phyloP scores from a whole-genome alignment of 176 grass and related monocot genomes.

The Melocanna baccifera region DNA sequence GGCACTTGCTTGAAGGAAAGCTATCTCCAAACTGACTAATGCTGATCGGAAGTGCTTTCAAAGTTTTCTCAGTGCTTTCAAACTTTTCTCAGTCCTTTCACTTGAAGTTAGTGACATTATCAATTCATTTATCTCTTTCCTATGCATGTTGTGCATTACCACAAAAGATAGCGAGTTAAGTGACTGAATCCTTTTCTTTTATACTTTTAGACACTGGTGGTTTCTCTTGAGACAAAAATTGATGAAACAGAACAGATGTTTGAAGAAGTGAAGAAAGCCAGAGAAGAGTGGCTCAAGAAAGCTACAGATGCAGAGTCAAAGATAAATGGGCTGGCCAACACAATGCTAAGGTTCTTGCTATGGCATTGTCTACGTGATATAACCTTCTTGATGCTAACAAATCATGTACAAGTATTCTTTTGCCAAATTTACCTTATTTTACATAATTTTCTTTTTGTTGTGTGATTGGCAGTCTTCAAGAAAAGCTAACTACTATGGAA shows the following conservation, averaged over 20 bases:
- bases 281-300: conserved; percentile 72
- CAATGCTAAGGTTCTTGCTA: conserved; percentile 70
- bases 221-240: conserved; percentile 81
- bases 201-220: conserved; percentile 57
- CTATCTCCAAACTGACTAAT: not conserved
- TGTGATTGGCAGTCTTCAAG: conserved; percentile 59
- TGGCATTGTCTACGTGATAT: conserved; percentile 15
- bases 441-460: not conserved
- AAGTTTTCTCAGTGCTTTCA: not conserved
- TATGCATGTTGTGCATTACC: not conserved
- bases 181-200: conserved; percentile 30
- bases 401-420: not conserved
- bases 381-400: not conserved
- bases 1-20: conserved; percentile 11
- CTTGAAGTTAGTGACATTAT: conserved; percentile 11
- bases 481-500: conserved; percentile 87
- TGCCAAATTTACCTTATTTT: conserved; percentile 3
- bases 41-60: not conserved
- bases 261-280: conserved; percentile 73
- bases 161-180: not conserved
- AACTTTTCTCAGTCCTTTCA: not conserved
- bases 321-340: conserved; percentile 71
- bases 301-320: conserved; percentile 62
- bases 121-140: conserved; percentile 11
- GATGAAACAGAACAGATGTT: conserved; percentile 85